Conservation (phyloP, 2,329 filamentous ascomycete species). For the Domatiomyces catenatus region DNA sequence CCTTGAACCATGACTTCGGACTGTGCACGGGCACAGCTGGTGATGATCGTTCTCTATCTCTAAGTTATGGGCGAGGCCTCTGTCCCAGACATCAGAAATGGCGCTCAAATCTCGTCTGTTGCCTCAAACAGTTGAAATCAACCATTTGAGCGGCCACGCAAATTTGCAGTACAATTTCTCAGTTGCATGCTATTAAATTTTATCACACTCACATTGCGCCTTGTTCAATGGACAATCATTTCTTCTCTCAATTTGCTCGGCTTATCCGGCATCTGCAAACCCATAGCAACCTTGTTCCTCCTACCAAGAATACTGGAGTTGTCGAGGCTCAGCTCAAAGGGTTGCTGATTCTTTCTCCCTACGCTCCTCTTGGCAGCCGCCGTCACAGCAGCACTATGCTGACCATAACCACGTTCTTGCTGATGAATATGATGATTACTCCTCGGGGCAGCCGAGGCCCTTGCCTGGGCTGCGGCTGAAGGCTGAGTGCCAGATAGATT, state of each 20-base stretch:
- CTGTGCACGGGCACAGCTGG: too few relatives aligned
- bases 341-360: constrained; percentile 55
- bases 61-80: too few relatives aligned
- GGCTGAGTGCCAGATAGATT: constrained; percentile 44
- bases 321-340: constrained; percentile 83
- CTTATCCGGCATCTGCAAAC: constrained; percentile 5
- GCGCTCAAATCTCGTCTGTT: too few relatives aligned
- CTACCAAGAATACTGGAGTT: constrained; percentile 79
- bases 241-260: constrained; percentile 17
- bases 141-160: too few relatives aligned
- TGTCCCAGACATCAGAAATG: too few relatives aligned
- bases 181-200: neutral
- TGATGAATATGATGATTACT: constrained; percentile 25
- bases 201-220: neutral
- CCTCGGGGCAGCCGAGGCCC: constrained; percentile 30
- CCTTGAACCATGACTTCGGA: too few relatives aligned
- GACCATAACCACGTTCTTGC: constrained; percentile 59
- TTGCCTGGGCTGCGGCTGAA: constrained; percentile 46
- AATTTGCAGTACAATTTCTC: neutral
- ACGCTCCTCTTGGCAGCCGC: constrained; percentile 73
- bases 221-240: constrained; percentile 12
- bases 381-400: constrained; percentile 72
- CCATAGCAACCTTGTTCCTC: constrained; percentile 22
- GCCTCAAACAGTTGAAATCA: too few relatives aligned
- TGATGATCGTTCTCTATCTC: too few relatives aligned